A percentile compares a stretch with the other conserved stretches of the same genome.
Conservation (phyloP, 176 grass and related monocot species). For the Leersia perrieri region DNA sequence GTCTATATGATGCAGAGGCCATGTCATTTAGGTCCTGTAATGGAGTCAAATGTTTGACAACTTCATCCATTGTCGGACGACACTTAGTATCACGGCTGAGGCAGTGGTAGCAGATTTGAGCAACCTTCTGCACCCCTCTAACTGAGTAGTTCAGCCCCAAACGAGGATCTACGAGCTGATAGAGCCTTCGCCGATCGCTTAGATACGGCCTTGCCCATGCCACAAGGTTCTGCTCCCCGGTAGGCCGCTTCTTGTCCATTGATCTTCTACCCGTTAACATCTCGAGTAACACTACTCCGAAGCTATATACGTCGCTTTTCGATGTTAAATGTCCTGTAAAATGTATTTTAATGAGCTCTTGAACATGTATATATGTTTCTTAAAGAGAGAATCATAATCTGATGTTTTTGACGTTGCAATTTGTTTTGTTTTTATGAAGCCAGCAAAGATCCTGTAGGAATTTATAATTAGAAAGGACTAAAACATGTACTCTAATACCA, state of each 20-base stretch:
- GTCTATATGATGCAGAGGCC: conserved; percentile 55
- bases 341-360: conserved; percentile 14
- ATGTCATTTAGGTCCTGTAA: conserved; percentile 72
- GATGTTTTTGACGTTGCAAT: not conserved
- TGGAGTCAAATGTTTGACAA: conserved; percentile 67
- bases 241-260: conserved; percentile 85
- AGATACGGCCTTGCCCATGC: conserved; percentile 76
- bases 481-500: too few species aligned
- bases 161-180: conserved; percentile 88
- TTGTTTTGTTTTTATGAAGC: not conserved
- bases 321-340: conserved; percentile 85
- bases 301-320: conserved; percentile 88
- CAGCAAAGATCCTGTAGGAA: not conserved
- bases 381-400: conserved; percentile 8
- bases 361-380: not conserved
- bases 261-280: conserved; percentile 81
- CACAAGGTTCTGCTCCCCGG: conserved; percentile 77
- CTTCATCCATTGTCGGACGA: conserved; percentile 72
- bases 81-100: conserved; percentile 70
- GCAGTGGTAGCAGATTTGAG: conserved; percentile 77
- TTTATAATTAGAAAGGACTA: not conserved
- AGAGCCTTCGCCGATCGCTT: conserved; percentile 69
- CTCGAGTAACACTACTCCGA: conserved; percentile 88
- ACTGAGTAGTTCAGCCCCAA: conserved; percentile 86
- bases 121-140: conserved; percentile 72